These are phyloP conservation scores for Samsoniella hepiali DNA, from an alignment of 2,329 filamentous ascomycete species.

Conservation along the genomic window DNA sequence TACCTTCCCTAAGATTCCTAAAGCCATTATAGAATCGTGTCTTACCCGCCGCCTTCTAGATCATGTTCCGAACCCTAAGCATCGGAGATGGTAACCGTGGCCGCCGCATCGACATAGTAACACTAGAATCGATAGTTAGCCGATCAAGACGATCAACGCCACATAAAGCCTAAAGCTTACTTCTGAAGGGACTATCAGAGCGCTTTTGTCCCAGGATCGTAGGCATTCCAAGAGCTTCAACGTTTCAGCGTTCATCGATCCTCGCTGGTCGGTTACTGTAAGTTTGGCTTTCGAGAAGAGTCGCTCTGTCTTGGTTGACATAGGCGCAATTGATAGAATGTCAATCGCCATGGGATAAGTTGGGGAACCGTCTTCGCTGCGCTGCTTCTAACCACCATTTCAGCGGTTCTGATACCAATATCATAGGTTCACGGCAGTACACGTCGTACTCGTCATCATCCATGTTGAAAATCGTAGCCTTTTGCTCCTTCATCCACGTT, in stretches of 20 bases:
- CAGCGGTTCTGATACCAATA: conserved; percentile 4
- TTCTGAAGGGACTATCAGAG: conserved; percentile 1
- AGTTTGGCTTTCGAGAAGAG: conserved; percentile 16
- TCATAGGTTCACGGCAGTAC: conserved; percentile 12
- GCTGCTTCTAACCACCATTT: too few species aligned
- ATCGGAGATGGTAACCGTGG: too few species aligned
- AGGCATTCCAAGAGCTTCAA: conserved; percentile 15
- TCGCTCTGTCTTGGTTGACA: conserved; percentile 15
- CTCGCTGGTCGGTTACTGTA: conserved; percentile 4
- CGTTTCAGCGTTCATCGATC: conserved; percentile 10
- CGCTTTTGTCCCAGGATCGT: conserved; percentile 15
- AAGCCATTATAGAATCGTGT: too few species aligned
- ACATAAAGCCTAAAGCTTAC: too few species aligned
- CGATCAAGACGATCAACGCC: too few species aligned
- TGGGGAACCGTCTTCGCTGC: too few species aligned
- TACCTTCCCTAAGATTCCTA: too few species aligned
- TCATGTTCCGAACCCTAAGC: too few species aligned
- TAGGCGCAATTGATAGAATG: conserved; percentile 15
- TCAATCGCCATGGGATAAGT: conserved; percentile 16
- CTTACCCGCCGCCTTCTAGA: too few species aligned
- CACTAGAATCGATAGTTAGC: too few species aligned
- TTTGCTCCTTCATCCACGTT: conserved; percentile 18
- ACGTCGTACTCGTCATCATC: conserved; percentile 18
- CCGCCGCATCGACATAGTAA: too few species aligned
- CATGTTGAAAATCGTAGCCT: conserved; percentile 13